These are phyloP conservation scores for Auricularia sp. DNA, from an alignment of 768 basidiomycete species.

Conservation along the genomic window DNA sequence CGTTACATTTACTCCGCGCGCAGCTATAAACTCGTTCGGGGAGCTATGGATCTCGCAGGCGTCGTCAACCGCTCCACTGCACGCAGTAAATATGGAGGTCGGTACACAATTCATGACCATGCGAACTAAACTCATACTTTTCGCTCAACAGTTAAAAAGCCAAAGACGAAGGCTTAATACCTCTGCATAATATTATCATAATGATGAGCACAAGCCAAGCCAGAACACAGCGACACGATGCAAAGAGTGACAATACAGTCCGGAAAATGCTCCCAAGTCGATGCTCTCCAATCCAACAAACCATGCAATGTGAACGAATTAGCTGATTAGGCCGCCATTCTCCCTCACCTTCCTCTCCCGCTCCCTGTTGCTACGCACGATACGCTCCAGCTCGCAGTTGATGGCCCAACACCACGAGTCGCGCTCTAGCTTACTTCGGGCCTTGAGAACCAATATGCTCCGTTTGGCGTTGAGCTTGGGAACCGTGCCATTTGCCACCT, in stretches of 20 bases:
- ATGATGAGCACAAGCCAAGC: neutral
- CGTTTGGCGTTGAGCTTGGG: slow-evolving; percentile 48
- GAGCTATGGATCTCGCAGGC: slow-evolving; percentile 82
- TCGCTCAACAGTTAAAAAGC: slow-evolving; percentile 58
- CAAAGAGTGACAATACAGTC: neutral
- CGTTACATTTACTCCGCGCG: neutral
- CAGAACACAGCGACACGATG: neutral
- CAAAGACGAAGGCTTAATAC: slow-evolving; percentile 49
- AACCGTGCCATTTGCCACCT: slow-evolving; percentile 15
- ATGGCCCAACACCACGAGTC: slow-evolving; percentile 95
- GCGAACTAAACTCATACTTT: slow-evolving; percentile 8
- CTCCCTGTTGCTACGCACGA: slow-evolving; percentile 47
- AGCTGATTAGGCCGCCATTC: slow-evolving; percentile 42
- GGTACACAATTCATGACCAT: slow-evolving; percentile 11
- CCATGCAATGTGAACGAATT: neutral
- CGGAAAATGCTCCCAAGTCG: too few relatives aligned
- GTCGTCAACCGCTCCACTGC: slow-evolving; percentile 74
- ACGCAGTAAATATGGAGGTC: slow-evolving; percentile 90
- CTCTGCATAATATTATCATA: slow-evolving; percentile 2
- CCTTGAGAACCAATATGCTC: slow-evolving; percentile 55
- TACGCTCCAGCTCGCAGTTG: slow-evolving; percentile 79
- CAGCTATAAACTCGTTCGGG: slow-evolving; percentile 93
- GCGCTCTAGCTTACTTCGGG: slow-evolving; percentile 76
- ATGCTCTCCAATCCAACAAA: too few relatives aligned
- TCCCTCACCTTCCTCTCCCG: slow-evolving; percentile 60